Base-by-base conservation (phyloP, 2,329 filamentous ascomycete species). In the Pestalotiopsis sp. region DNA sequence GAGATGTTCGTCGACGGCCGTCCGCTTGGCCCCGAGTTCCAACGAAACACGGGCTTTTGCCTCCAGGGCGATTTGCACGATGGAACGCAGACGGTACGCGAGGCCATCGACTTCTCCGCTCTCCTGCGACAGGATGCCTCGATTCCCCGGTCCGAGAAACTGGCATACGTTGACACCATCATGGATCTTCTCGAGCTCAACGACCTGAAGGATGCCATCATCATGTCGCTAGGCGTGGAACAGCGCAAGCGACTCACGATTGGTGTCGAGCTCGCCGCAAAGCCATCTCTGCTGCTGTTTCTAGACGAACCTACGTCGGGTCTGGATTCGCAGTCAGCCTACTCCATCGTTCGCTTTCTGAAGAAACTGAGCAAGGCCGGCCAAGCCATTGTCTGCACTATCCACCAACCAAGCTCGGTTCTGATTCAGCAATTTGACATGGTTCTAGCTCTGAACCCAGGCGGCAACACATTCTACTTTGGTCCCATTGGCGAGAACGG, bases 1-100 rank as follows among this genome's bases (percentile, higher is more conserved):
- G 89, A 94, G 65, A 93, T 95, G 83, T 82, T 94, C 20, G 91
- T 95, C 7, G 92, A 95, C 72, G 92, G 92, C 2, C 86, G 86
- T 20, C 89, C 89, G 61, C 87, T 92, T 17, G 92, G 93, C 67
- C 87, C 86, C 56, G 92, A 91, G 0, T 95, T 95, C 83, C 93
- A 95, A 77, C 88, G 93, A 58, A 93, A 93, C 74, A 94, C 92
- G 0, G 93, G 93, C 36, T 95, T 84, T 68, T 82, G 80, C 1
- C 81, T 92, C 74, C 90, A 92, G 72, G 87, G 88, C 79, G 90
- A 92, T 71, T 84, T 92, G 2, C 90, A 92, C 72, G 89, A 91
- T 70, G 85, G 89, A 0, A 90, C 89, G 0, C 83, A 89, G 0
- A 93, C 91, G 0, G 89, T 93, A 0, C 83, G 89, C 1, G 91